These are phyloP conservation scores for Combretum micranthum DNA, from an alignment of 345 rosid species.

Conservation along the genomic window DNA sequence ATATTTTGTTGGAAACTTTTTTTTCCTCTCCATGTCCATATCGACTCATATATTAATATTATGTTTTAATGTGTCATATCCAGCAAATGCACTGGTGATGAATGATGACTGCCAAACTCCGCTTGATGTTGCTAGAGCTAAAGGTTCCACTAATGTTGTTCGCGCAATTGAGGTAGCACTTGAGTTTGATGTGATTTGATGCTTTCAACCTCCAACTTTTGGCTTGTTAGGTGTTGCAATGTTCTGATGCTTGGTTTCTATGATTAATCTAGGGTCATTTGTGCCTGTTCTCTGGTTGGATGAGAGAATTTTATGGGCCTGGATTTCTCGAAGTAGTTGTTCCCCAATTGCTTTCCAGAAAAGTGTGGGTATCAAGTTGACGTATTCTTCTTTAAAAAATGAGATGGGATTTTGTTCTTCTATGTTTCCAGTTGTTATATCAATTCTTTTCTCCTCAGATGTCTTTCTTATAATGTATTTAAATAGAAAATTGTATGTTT, in stretches of 20 bases:
- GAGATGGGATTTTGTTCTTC: too few relatives aligned
- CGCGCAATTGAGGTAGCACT: conserved; percentile 75
- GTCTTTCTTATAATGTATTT: too few relatives aligned
- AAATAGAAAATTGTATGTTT: too few relatives aligned
- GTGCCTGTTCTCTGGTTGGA: conserved; percentile 88
- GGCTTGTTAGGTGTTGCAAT: neutral
- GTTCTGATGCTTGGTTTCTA: neutral
- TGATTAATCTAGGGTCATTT: conserved; percentile 41
- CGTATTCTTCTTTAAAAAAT: conserved; percentile 1
- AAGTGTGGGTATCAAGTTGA: conserved; percentile 51
- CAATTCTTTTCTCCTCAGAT: too few relatives aligned
- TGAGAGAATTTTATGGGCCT: conserved; percentile 87
- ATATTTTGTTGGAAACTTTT: neutral
- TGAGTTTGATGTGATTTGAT: neutral
- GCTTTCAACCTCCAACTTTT: neutral
- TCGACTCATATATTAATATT: too few relatives aligned
- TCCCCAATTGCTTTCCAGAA: conserved; percentile 81
- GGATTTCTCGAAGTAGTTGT: conserved; percentile 77
- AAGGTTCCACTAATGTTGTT: conserved; percentile 63
- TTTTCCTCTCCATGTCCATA: conserved; percentile 1
- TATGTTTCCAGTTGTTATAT: too few relatives aligned
- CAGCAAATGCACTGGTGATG: conserved; percentile 75
- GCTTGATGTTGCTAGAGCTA: conserved; percentile 80
- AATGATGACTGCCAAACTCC: conserved; percentile 94
- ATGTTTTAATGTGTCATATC: neutral